Percentiles rank a stretch among this genome's conserved stretches.
Conservation (phyloP, 2,329 filamentous ascomycete genomes). For the Fusarium phyllophilum region DNA sequence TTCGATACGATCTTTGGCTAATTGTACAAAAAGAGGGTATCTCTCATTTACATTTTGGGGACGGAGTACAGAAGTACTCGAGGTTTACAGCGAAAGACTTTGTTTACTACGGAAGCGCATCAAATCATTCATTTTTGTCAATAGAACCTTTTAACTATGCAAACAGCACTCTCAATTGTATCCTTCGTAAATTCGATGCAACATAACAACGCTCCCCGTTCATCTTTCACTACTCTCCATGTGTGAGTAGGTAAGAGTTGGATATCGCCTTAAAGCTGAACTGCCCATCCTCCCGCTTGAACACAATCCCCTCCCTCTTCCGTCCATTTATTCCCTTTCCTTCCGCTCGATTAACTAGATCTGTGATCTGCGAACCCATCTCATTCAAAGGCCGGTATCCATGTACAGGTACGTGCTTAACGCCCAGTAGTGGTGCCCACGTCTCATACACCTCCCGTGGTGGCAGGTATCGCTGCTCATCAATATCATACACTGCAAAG, state of each 20-base stretch:
- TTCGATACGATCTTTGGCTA: slow-evolving; percentile 3
- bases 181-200: slow-evolving; percentile 40
- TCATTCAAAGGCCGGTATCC: slow-evolving; percentile 31
- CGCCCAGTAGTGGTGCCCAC: slow-evolving; percentile 41
- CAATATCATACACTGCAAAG: slow-evolving; percentile 48
- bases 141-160: slow-evolving; percentile 46
- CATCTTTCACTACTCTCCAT: slow-evolving; percentile 31
- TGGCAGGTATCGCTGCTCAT: slow-evolving; percentile 40
- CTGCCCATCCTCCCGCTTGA: slow-evolving; percentile 34
- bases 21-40: slow-evolving; percentile 23
- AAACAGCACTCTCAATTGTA: slow-evolving; percentile 38
- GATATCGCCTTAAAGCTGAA: slow-evolving; percentile 43
- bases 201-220: neutral
- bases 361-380: slow-evolving; percentile 16
- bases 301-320: slow-evolving; percentile 41
- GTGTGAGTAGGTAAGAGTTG: slow-evolving; percentile 43
- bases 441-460: slow-evolving; percentile 43
- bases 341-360: slow-evolving; percentile 35
- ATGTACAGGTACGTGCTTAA: slow-evolving; percentile 48
- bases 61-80: slow-evolving; percentile 20
- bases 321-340: slow-evolving; percentile 36
- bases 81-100: slow-evolving; percentile 38
- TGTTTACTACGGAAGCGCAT: slow-evolving; percentile 45
- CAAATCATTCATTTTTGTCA: slow-evolving; percentile 44
- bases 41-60: slow-evolving; percentile 28